These are phyloP conservation scores for Colletotrichum sp. DNA, from an alignment of 2,329 filamentous ascomycete genomes.

Conservation along the genomic window DNA sequence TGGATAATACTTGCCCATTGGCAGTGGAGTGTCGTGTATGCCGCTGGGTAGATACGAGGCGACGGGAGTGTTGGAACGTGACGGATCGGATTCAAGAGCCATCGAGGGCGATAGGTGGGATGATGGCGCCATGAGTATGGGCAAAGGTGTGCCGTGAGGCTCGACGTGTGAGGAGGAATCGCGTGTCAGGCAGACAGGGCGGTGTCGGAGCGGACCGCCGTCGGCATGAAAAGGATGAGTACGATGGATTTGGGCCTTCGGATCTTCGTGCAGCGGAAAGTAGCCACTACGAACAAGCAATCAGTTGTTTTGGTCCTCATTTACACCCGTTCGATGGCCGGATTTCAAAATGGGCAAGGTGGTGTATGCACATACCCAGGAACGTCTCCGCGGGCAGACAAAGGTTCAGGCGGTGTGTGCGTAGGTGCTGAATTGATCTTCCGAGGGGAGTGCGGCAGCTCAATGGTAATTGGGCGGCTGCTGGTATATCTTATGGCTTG, in stretches of 20 bases:
- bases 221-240: constrained; percentile 58
- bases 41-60: constrained; percentile 58
- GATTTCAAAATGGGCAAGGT: background rate
- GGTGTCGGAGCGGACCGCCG: constrained; percentile 40
- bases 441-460: constrained; percentile 45
- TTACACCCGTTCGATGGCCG: background rate
- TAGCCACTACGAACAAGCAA: constrained; percentile 52
- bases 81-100: constrained; percentile 28
- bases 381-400: constrained; percentile 64
- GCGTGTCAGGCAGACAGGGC: constrained; percentile 37
- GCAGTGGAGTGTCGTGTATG: constrained; percentile 50
- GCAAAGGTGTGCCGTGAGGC: background rate
- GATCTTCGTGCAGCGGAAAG: constrained; percentile 65
- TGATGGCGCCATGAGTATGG: constrained; percentile 21
- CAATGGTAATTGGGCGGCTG: constrained; percentile 60
- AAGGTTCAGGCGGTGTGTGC: constrained; percentile 51
- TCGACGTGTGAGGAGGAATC: constrained; percentile 24
- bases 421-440: constrained; percentile 44
- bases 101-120: background rate
- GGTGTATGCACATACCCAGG: constrained; percentile 53
- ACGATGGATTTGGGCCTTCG: constrained; percentile 48
- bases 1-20: constrained; percentile 69
- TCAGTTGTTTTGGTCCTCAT: background rate
- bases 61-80: constrained; percentile 46
- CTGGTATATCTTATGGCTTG: constrained; percentile 6